A percentile compares a stretch with the other conserved stretches of the same genome.
phyloP scores from a whole-genome alignment of 2,329 filamentous ascomycete genomes.

The Aspergillus brunneoviolaceus region DNA sequence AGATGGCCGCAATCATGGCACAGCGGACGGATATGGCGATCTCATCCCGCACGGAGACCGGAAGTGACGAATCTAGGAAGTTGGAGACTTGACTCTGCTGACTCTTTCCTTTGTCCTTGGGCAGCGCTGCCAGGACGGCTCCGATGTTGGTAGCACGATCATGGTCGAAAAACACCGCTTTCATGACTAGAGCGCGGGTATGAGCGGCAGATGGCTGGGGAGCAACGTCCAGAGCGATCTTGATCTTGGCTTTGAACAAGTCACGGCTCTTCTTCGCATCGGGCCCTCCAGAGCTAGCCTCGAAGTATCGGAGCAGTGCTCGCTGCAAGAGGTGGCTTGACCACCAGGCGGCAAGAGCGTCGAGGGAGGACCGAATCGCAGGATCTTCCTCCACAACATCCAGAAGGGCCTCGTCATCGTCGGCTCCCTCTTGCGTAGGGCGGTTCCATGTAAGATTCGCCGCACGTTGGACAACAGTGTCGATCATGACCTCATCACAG shows the following conservation, averaged over 20 bases:
- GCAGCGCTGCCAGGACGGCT: conserved; percentile 55
- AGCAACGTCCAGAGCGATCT: conserved; percentile 69
- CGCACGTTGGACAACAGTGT: conserved; percentile 76
- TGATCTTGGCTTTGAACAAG: conserved; percentile 56
- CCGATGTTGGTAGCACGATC: conserved; percentile 53
- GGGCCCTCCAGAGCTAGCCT: conserved; percentile 51
- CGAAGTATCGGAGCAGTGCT: conserved; percentile 64
- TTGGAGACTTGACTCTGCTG: conserved; percentile 36
- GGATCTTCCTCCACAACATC: conserved; percentile 82
- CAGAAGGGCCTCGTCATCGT: conserved; percentile 67
- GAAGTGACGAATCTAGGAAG: conserved; percentile 56
- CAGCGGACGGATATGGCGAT: conserved; percentile 59
- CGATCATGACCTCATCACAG: conserved; percentile 77
- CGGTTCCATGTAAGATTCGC: conserved; percentile 89
- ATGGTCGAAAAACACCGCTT: conserved; percentile 57
- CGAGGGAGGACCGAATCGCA: conserved; percentile 80
- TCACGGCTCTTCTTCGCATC: conserved; percentile 42
- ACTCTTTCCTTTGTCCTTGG: conserved; percentile 36
- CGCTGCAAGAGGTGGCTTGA: conserved; percentile 72
- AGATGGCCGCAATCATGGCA: conserved; percentile 58
- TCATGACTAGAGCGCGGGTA: conserved; percentile 58
- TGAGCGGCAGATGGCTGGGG: conserved; percentile 75
- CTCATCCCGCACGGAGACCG: conserved; percentile 51
- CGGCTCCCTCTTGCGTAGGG: conserved; percentile 66
- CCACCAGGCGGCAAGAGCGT: conserved; percentile 89